Base-by-base conservation (phyloP, 1,284 basidiomycete genomes). In the Ustilago vetiveriae region DNA sequence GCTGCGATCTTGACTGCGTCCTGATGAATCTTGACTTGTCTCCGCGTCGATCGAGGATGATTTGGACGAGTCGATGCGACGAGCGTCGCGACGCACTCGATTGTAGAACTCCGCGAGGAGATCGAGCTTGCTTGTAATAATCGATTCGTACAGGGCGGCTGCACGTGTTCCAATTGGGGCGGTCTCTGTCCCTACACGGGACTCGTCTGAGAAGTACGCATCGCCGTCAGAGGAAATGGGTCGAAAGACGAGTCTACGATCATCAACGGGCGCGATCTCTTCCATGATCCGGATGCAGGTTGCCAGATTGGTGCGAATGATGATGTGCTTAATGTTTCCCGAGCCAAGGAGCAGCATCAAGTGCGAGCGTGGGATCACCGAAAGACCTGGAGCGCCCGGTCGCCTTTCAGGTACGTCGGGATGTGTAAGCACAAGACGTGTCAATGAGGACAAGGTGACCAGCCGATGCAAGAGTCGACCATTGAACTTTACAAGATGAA, bases 401-500 rank as follows among this genome's bases (percentile, higher is more conserved):
- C 44, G 17, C 5, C 44, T 32, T 8, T 54, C 53, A 11, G 66
- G 59, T 2, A 57, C 23, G 2, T 39, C 9, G 2, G 67, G 67
- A 22, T 54, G n/a, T 8, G 60, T 70, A 27, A 70, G 53, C n/a
- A 70, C 62, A n/a, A 70, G 37, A 26, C 65, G 62, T 5, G 57
- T 70, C 22, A 70, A 42, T 24, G 67, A 70, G 3, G 62, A 53
- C 4, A 65, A 42, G 5, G 57, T 52, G 3, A 57, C 67, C 14
- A 70, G 23, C 14, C 64, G 67, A 38, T 70, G 62, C n/a, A 70
- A 46, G 24, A 70, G 26, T 4, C 62, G 67, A 4, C 56, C 57
- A 29, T 70, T 59, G 17, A 70, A 70, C 30, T 65, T 52, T 46
- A 62, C 62, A 0, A 70, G 57, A 16, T 70, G 67, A 8, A 70